Conservation (phyloP, 495 filamentous ascomycete genomes). For the Astrocystis sublimbata region DNA sequence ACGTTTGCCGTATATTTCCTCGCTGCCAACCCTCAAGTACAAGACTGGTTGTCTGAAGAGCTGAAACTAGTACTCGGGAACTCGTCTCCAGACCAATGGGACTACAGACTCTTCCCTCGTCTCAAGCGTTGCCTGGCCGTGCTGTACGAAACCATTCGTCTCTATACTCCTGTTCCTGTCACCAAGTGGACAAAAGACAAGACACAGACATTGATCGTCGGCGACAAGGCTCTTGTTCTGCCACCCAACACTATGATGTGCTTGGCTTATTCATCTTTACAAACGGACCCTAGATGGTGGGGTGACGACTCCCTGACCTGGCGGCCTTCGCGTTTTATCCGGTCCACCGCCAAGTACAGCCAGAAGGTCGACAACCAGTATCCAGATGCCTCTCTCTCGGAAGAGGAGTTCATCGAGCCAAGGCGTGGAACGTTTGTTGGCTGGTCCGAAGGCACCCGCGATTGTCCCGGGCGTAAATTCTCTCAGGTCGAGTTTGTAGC, state of each 20-base stretch:
- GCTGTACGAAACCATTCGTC: slow-evolving; percentile 46
- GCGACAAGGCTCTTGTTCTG: slow-evolving; percentile 32
- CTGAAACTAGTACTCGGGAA: slow-evolving; percentile 44
- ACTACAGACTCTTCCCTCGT: slow-evolving; percentile 18
- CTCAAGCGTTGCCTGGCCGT: background rate
- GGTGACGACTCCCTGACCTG: slow-evolving; percentile 28
- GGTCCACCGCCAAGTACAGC: slow-evolving; percentile 11
- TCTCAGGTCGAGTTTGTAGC: slow-evolving; percentile 31
- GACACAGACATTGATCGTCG: slow-evolving; percentile 27
- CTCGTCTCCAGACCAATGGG: slow-evolving; percentile 16
- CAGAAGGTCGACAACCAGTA: too few species aligned
- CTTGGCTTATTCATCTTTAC: too few species aligned
- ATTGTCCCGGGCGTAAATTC: slow-evolving; percentile 32
- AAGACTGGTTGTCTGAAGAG: slow-evolving; percentile 45
- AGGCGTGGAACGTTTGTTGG: slow-evolving; percentile 29
- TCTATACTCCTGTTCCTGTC: slow-evolving; percentile 41
- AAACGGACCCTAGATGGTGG: slow-evolving; percentile 50
- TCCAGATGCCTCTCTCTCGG: too few species aligned
- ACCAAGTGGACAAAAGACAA: too few species aligned
- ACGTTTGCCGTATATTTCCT: slow-evolving; percentile 42
- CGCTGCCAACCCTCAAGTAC: slow-evolving; percentile 40
- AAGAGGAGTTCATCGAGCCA: slow-evolving; percentile 34
- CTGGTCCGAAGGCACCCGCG: slow-evolving; percentile 28
- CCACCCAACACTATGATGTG: slow-evolving; percentile 27
- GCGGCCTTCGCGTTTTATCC: slow-evolving; percentile 19